Conservation (phyloP, 768 basidiomycete genomes). For the Lanmaoa pseudosensibilis region DNA sequence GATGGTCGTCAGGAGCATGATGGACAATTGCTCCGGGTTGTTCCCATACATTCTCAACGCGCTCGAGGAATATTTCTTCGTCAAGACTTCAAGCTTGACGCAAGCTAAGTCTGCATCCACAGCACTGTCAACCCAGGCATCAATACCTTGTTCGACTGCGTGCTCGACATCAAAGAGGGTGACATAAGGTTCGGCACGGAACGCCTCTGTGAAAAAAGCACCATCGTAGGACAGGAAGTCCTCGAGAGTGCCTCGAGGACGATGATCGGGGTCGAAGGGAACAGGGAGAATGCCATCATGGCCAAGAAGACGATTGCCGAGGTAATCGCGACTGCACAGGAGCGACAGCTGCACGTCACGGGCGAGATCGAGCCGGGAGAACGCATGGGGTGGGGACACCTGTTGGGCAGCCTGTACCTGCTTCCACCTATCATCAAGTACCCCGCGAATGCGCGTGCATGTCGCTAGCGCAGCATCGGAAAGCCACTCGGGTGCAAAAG, state of each 20-base stretch:
- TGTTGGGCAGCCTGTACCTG: conserved; percentile 27
- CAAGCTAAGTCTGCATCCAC: conserved; percentile 26
- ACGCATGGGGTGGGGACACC: conserved; percentile 5
- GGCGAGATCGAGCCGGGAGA: conserved; percentile 23
- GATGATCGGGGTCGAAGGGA: conserved; percentile 1
- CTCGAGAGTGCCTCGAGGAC: conserved; percentile 12
- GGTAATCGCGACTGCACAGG: conserved; percentile 25
- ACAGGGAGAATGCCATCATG: not conserved
- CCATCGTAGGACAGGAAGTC: conserved; percentile 18
- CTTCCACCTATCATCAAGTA: conserved; percentile 37
- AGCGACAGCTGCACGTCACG: conserved; percentile 38
- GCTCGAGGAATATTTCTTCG: conserved; percentile 24
- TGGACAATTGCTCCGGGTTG: conserved; percentile 38
- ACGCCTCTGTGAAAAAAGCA: conserved; percentile 16
- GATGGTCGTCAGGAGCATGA: conserved; percentile 46
- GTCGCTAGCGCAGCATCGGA: conserved; percentile 40
- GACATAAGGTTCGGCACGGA: conserved; percentile 6
- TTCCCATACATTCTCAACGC: conserved; percentile 30
- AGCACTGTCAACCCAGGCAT: conserved; percentile 32
- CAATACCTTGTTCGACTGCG: conserved; percentile 31
- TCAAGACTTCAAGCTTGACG: conserved; percentile 27
- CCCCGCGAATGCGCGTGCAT: conserved; percentile 40
- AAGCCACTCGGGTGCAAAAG: conserved; percentile 29
- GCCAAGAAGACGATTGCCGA: conserved; percentile 21
- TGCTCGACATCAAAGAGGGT: conserved; percentile 41